A percentile compares a stretch with the other conserved stretches of the same genome.
phyloP scores from a whole-genome alignment of 129 eudicot genomes.

The Chrysanthemum lavandulifolium region DNA sequence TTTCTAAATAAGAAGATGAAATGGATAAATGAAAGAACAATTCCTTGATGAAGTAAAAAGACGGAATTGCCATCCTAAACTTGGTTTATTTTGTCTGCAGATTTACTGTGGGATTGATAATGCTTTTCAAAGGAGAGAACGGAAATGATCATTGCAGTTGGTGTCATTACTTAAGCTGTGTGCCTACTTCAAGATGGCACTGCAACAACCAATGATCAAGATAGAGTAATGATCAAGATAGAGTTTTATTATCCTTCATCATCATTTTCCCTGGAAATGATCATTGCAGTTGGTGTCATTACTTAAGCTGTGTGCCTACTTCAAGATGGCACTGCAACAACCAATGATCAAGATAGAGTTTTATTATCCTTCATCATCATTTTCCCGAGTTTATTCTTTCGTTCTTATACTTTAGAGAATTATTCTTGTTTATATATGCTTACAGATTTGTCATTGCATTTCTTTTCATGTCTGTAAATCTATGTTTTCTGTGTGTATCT shows the following conservation, averaged over 20 bases:
- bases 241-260: background rate
- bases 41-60: background rate
- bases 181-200: conserved; percentile 85
- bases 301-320: conserved; percentile 84
- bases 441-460: conserved; percentile 3
- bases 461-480: conserved; percentile 16
- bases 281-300: conserved; percentile 94
- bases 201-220: conserved; percentile 49
- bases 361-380: background rate
- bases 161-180: conserved; percentile 90
- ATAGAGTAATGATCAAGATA: conserved; percentile 24
- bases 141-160: conserved; percentile 85
- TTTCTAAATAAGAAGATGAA: background rate
- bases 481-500: conserved; percentile 3
- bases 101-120: conserved; percentile 56
- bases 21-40: conserved; percentile 4
- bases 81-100: conserved; percentile 34
- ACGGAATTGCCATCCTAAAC: conserved; percentile 2
- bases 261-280: conserved; percentile 36
- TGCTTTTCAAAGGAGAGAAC: conserved; percentile 80
- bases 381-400: conserved; percentile 11
- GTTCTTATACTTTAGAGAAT: conserved; percentile 19
- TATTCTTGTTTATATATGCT: conserved; percentile 12
- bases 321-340: conserved; percentile 80
- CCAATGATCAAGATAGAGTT: conserved; percentile 26